A percentile compares a stretch with the other conserved stretches of the same genome.
Conservation (phyloP, 2,329 filamentous ascomycete species). For the Pestalotiopsis sp. region DNA sequence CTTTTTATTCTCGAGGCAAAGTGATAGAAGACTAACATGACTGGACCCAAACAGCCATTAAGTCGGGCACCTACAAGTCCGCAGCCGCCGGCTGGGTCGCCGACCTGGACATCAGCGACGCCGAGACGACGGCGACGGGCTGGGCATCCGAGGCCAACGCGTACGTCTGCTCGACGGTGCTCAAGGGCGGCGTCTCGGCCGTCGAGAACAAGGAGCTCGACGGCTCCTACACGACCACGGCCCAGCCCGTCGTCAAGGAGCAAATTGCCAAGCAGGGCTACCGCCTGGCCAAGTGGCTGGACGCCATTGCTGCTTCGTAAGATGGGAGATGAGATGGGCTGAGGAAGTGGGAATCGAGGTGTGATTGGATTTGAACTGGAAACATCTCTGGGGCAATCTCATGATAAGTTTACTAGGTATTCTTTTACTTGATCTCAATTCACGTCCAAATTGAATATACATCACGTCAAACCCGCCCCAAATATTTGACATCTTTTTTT, state of each 20-base stretch:
- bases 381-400: no score
- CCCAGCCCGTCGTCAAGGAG: conserved; percentile 41
- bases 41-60: conserved; percentile 31
- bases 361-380: no score
- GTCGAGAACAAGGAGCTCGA: conserved; percentile 43
- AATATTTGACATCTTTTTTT: no score
- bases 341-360: background rate
- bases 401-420: no score
- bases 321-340: background rate
- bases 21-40: background rate
- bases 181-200: conserved; percentile 38
- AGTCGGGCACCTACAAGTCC: conserved; percentile 38
- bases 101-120: conserved; percentile 35
- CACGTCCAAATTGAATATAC: no score
- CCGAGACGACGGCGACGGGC: conserved; percentile 34
- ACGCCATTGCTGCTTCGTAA: conserved; percentile 33
- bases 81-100: conserved; percentile 38
- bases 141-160: conserved; percentile 47
- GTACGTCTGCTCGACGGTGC: conserved; percentile 45
- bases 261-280: conserved; percentile 50
- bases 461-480: no score
- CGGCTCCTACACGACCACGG: conserved; percentile 41
- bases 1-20: background rate
- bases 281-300: conserved; percentile 36
- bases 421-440: no score